Evolutionary conservation across 176 grass and related monocot species (phyloP).

Genomic region (Rhynchospora pubera): DNA sequence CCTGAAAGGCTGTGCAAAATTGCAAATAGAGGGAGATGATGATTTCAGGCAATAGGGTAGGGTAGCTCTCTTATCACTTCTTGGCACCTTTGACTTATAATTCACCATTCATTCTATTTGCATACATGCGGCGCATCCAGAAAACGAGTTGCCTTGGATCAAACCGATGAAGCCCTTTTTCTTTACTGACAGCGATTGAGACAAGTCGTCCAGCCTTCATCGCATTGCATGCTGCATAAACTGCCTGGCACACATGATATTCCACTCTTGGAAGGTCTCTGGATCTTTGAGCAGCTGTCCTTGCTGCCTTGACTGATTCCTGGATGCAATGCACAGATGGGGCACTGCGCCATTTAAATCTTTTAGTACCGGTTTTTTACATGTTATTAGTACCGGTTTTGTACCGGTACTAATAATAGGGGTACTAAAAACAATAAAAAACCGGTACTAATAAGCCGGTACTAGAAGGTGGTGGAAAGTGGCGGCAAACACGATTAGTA

Average conservation of each 20-base stretch:
- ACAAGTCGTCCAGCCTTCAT: constrained; percentile 50
- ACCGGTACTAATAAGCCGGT: too few relatives aligned
- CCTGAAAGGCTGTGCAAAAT: neutral
- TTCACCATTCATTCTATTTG: neutral
- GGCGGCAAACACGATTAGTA: too few relatives aligned
- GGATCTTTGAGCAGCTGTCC: constrained; percentile 37
- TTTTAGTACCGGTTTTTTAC: too few relatives aligned
- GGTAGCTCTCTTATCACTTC: neutral
- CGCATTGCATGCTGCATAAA: constrained; percentile 47
- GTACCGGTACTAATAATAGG: too few relatives aligned
- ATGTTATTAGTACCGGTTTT: too few relatives aligned
- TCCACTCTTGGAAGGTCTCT: constrained; percentile 39
- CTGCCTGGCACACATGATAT: constrained; percentile 50
- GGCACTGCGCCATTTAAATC: too few relatives aligned
- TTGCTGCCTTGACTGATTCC: constrained; percentile 14
- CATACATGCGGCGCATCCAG: neutral
- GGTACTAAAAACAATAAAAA: too few relatives aligned
- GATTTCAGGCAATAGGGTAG: neutral
- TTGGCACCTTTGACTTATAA: neutral
- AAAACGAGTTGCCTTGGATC: neutral
- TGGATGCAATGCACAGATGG: too few relatives aligned
- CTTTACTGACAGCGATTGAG: constrained; percentile 25
- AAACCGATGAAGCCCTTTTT: neutral
- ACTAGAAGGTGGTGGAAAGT: too few relatives aligned
- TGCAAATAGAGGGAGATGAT: neutral